Evolutionary conservation across 768 basidiomycete genomes (phyloP).

Genomic region (Calocybe indica): DNA sequence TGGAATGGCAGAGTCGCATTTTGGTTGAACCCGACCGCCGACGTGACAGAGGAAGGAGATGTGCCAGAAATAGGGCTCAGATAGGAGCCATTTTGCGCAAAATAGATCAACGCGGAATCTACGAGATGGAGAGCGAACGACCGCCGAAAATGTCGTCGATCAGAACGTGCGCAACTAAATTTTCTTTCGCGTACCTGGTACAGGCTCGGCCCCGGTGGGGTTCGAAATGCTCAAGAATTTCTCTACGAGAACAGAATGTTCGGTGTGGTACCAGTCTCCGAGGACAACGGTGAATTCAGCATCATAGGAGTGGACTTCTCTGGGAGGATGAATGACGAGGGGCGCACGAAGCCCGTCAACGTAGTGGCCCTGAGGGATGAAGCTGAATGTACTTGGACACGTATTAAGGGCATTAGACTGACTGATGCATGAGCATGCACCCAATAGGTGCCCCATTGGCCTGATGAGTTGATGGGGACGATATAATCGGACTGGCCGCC

Average conservation of each 20-base stretch:
- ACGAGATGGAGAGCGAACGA: not conserved
- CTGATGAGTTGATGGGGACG: slow-evolving; percentile 61
- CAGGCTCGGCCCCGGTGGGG: slow-evolving; percentile 82
- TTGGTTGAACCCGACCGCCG: slow-evolving; percentile 76
- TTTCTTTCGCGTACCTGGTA: slow-evolving; percentile 49
- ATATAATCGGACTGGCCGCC: slow-evolving; percentile 68
- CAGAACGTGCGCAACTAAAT: too few species aligned
- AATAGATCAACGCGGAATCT: slow-evolving; percentile 80
- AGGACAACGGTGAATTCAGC: slow-evolving; percentile 85
- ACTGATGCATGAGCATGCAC: slow-evolving; percentile 63
- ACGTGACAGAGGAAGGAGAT: slow-evolving; percentile 41
- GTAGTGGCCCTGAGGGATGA: slow-evolving; percentile 64
- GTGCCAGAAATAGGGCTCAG: slow-evolving; percentile 51
- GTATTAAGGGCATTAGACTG: not conserved
- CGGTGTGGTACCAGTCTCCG: slow-evolving; percentile 89
- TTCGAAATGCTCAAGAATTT: slow-evolving; percentile 68
- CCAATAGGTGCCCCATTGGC: slow-evolving; percentile 81
- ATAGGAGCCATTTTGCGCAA: slow-evolving; percentile 70
- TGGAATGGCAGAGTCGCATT: slow-evolving; percentile 81
- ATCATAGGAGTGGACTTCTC: slow-evolving; percentile 72
- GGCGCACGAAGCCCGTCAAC: slow-evolving; percentile 92
- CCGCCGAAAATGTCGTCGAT: not conserved
- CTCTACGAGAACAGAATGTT: slow-evolving; percentile 57
- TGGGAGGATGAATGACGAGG: slow-evolving; percentile 64
- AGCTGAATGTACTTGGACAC: not conserved